These are phyloP conservation scores for Auricularia sp. DNA, from an alignment of 768 basidiomycete species.

Conservation along the genomic window DNA sequence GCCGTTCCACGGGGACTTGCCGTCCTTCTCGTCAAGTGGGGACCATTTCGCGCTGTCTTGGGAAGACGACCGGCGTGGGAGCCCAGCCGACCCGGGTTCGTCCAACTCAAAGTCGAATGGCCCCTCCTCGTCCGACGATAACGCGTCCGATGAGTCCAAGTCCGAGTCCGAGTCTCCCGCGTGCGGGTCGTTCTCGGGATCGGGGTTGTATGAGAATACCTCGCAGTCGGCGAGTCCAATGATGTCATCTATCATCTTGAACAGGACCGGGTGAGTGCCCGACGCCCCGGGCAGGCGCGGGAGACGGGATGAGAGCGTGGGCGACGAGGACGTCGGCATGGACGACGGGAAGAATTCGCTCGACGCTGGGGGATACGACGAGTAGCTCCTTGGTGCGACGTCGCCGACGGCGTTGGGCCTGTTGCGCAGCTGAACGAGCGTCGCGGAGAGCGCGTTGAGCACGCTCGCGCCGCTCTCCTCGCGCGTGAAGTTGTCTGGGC, in stretches of 20 bases:
- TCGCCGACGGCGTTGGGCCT: constrained; percentile 44
- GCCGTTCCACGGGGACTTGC: not conserved
- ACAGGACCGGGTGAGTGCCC: constrained; percentile 82
- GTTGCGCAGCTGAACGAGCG: constrained; percentile 52
- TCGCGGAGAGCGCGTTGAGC: constrained; percentile 75
- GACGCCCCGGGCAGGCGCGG: constrained; percentile 61
- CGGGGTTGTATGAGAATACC: constrained; percentile 89
- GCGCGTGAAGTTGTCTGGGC: constrained; percentile 80
- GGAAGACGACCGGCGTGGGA: constrained; percentile 8
- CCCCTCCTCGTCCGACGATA: constrained; percentile 46
- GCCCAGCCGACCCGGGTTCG: not conserved
- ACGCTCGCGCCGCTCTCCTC: constrained; percentile 63
- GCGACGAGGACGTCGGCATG: constrained; percentile 6
- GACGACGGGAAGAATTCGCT: constrained; percentile 29
- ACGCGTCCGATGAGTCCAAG: constrained; percentile 2
- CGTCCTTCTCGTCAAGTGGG: not conserved
- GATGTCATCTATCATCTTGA: constrained; percentile 79
- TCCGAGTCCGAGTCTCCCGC: constrained; percentile 72
- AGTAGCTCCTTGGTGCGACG: constrained; percentile 70
- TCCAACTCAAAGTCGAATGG: constrained; percentile 11
- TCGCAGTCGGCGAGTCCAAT: constrained; percentile 88
- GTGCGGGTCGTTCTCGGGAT: constrained; percentile 91
- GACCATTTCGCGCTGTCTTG: constrained; percentile 12
- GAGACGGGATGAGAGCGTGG: not conserved
- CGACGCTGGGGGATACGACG: constrained; percentile 69